Evolutionary conservation across 768 basidiomycete genomes (phyloP).

Genomic region (Pleurotus cornucopiae): DNA sequence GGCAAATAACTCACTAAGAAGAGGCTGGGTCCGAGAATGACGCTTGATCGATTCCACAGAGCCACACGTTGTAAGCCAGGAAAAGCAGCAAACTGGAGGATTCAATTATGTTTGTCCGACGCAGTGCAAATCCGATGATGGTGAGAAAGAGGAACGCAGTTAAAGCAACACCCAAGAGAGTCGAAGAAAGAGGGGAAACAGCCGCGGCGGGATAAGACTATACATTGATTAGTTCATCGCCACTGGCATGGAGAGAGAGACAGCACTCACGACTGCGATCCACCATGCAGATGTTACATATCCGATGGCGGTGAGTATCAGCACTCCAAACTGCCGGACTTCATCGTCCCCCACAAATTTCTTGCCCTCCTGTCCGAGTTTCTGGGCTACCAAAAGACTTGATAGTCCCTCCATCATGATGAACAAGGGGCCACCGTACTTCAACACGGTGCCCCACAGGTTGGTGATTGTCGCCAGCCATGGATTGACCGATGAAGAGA

Average conservation of each 20-base stretch:
- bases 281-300: conserved; percentile 85
- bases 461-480: conserved; percentile 51
- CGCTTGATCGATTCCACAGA: conserved; percentile 76
- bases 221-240: background rate
- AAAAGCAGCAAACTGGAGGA: conserved; percentile 84
- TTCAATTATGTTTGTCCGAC: conserved; percentile 90
- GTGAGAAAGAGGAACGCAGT: conserved; percentile 90
- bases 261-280: conserved; percentile 68
- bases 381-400: conserved; percentile 78
- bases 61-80: conserved; percentile 88
- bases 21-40: conserved; percentile 71
- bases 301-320: conserved; percentile 72
- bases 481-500: conserved; percentile 61
- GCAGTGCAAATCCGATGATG: conserved; percentile 83
- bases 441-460: conserved; percentile 72
- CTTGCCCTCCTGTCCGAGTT: conserved; percentile 74
- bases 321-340: conserved; percentile 68
- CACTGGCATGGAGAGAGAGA: background rate
- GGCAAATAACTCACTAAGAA: conserved; percentile 56
- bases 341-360: conserved; percentile 68
- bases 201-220: conserved; percentile 83
- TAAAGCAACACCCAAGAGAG: conserved; percentile 81
- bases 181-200: conserved; percentile 81
- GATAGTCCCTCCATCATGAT: conserved; percentile 83
- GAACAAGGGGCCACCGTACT: conserved; percentile 71